Percentiles rank a stretch among this genome's conserved stretches.
These are phyloP conservation scores for Sophora flavescens DNA, from an alignment of 306 rosid species.

Conservation along the genomic window DNA sequence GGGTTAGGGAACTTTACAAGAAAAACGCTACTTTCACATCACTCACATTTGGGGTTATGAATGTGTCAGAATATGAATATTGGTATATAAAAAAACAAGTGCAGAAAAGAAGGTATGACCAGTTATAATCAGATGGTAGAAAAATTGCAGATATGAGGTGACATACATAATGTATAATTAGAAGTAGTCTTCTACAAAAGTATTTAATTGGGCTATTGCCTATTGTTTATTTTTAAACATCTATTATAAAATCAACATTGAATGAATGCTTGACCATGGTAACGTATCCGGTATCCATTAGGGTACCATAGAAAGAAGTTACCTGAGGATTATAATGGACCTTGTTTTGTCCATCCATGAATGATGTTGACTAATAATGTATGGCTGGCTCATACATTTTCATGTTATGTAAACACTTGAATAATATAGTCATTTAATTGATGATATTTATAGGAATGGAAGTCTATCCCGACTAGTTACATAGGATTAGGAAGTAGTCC, in stretches of 20 bases:
- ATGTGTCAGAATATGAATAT: no score
- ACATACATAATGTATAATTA: no score
- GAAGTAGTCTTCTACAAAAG: background rate
- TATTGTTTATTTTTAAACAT: background rate
- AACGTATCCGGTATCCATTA: no score
- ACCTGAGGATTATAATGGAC: background rate
- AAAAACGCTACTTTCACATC: no score
- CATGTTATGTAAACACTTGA: constrained; percentile 20
- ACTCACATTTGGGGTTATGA: no score
- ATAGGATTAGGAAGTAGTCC: background rate
- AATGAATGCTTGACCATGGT: no score
- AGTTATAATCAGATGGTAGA: no score
- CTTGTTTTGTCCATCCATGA: constrained; percentile 24
- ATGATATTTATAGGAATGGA: background rate
- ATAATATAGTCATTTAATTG: background rate
- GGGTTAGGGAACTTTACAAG: no score
- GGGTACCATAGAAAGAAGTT: no score
- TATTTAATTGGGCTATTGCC: background rate
- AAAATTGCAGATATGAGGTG: background rate
- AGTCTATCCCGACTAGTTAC: background rate
- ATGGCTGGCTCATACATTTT: background rate
- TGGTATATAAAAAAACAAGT: no score
- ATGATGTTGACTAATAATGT: background rate
- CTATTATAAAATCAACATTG: no score
- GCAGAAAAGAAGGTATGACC: background rate